Evolutionary conservation across 2,329 filamentous ascomycete genomes (phyloP), one percentile per base, ranked within the genome.

Genomic region (Zalaria obscura): DNA sequence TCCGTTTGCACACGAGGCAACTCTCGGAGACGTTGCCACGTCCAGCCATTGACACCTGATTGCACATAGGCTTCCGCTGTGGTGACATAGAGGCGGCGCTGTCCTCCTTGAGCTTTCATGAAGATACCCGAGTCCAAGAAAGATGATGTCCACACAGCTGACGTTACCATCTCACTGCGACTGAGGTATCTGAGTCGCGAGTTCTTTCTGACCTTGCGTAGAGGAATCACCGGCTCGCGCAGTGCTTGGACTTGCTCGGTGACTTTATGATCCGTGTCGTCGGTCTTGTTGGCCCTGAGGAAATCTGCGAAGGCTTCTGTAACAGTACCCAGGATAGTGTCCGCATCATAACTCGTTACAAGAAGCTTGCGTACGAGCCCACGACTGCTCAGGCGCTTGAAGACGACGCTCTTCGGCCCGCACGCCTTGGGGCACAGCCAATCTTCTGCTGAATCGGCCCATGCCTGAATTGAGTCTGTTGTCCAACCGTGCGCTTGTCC

Each of bases 21-120:
- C 49, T 77, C 70, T 29, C 76, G 73, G 6, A 88, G 58, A 36
- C 70, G 71, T 49, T 78, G 76, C 83, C 83, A 89, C 1, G 75
- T 78, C 80, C 80, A 87, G 35, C 71, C 67, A 32, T 72, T 69
- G 28, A 67, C 61, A 9, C 63, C 57, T 46, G 77, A 73, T 53
- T 89, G 83, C 2, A 83, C 62, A 48, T 89, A 89, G 1, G 80
- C 79, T 49, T 82, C 77, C 3, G 78, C 74, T 44, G 84, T 80
- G 1, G 83, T 89, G 44, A 88, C 69, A 59, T 83, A 89, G 8
- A 89, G 69, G 5, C 83, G 72, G 46, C 78, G 76, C 47, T 67
- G 59, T 5, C 66, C 66, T 25, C 73, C 69, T 6, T 73, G 69
- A 27, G 76, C 71, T 52, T 79, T 76, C 83, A 88, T 88, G 52